These are phyloP conservation scores for Brettanomyces bruxellensis DNA, from an alignment of 805 yeast species.

Conservation along the genomic window DNA sequence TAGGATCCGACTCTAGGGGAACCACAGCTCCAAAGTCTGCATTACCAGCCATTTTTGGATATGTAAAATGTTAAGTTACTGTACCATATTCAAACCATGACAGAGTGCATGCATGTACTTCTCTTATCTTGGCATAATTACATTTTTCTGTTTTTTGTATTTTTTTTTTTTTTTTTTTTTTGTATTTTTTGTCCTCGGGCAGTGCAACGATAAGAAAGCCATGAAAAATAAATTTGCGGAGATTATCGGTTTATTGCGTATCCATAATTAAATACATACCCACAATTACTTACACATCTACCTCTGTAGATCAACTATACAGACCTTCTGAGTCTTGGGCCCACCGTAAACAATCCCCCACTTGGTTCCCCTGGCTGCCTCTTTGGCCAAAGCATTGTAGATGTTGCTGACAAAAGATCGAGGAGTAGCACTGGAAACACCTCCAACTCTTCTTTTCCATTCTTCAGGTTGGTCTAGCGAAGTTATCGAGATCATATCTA, in stretches of 20 bases:
- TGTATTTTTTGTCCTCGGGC: too few relatives aligned
- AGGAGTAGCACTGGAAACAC: slow-evolving; percentile 70
- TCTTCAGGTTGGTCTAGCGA: slow-evolving; percentile 72
- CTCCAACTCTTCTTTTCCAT: slow-evolving; percentile 77
- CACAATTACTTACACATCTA: slow-evolving; percentile 9
- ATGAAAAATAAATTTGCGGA: neutral
- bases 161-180: too few relatives aligned
- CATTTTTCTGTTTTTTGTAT: too few relatives aligned
- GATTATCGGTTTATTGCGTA: neutral
- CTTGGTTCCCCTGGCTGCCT: slow-evolving; percentile 57
- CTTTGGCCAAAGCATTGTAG: slow-evolving; percentile 64
- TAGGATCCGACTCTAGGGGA: slow-evolving; percentile 89
- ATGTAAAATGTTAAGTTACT: neutral
- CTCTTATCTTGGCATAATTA: neutral
- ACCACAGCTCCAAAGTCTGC: slow-evolving; percentile 38
- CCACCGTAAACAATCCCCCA: slow-evolving; percentile 77
- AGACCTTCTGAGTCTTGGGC: slow-evolving; percentile 65
- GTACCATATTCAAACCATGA: neutral
- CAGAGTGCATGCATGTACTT: neutral
- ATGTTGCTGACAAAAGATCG: slow-evolving; percentile 72
- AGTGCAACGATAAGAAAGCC: too few relatives aligned
- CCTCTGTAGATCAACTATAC: slow-evolving; percentile 58
- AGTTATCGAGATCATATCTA: slow-evolving; percentile 74
- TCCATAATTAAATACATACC: neutral
- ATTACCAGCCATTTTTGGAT: neutral